Evolutionary conservation across 1,284 basidiomycete genomes (phyloP).

Genomic region (Fomitiporia mediterranea): DNA sequence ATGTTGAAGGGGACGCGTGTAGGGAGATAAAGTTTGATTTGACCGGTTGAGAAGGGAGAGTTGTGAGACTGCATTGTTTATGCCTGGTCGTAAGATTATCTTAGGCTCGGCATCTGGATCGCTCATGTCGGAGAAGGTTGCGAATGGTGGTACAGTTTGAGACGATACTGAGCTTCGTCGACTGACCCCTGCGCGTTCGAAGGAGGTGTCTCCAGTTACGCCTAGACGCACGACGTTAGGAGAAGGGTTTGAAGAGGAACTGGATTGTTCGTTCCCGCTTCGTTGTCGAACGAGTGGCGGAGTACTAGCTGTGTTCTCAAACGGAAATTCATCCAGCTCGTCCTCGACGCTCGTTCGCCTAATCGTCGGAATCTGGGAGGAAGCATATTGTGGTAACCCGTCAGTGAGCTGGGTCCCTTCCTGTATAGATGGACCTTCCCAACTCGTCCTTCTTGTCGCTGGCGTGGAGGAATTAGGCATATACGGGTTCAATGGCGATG

Average conservation of each 20-base stretch:
- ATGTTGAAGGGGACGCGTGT: slow-evolving; percentile 82
- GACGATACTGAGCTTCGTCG: slow-evolving; percentile 44
- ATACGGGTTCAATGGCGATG: background rate
- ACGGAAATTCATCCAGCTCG: slow-evolving; percentile 15
- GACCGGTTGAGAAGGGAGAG: slow-evolving; percentile 80
- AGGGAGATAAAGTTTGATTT: slow-evolving; percentile 88
- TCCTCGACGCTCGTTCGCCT: slow-evolving; percentile 8
- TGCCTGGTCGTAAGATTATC: slow-evolving; percentile 64
- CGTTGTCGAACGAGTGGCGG: slow-evolving; percentile 3
- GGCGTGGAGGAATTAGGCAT: slow-evolving; percentile 2
- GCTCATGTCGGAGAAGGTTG: slow-evolving; percentile 27
- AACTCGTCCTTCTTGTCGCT: slow-evolving; percentile 4
- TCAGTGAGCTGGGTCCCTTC: background rate
- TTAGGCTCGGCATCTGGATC: slow-evolving; percentile 36
- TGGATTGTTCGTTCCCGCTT: slow-evolving; percentile 8
- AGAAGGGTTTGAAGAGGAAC: slow-evolving; percentile 30
- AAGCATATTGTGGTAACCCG: background rate
- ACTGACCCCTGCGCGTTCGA: slow-evolving; percentile 25
- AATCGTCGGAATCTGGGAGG: background rate
- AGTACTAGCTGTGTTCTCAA: background rate
- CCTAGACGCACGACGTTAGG: slow-evolving; percentile 27
- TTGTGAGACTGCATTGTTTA: slow-evolving; percentile 76
- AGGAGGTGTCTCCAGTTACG: slow-evolving; percentile 26
- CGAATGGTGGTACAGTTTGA: background rate
- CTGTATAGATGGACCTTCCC: slow-evolving; percentile 10